These are phyloP conservation scores for apple (Malus domestica) DNA, from an alignment of 306 rosid genomes.

Conservation along the genomic window DNA sequence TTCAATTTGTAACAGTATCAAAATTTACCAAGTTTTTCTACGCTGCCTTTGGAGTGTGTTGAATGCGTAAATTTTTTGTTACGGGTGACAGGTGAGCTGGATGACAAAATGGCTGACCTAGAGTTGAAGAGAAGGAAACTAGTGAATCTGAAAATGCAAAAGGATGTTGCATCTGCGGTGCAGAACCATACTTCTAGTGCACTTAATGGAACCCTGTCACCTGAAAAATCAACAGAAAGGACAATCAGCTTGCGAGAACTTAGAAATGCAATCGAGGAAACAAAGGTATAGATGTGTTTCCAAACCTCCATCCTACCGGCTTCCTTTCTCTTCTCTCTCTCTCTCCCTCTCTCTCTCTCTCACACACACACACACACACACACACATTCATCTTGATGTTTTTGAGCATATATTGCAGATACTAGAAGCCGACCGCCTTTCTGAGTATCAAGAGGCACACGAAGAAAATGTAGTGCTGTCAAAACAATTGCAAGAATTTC, in stretches of 20 bases:
- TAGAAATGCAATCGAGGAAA: constrained; percentile 87
- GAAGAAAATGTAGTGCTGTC: constrained; percentile 60
- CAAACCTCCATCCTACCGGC: background rate
- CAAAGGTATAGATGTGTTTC: constrained; percentile 47
- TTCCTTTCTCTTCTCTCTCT: constrained; percentile 6
- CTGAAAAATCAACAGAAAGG: constrained; percentile 68
- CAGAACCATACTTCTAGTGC: constrained; percentile 40
- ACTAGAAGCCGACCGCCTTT: constrained; percentile 64
- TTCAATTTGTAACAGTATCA: background rate
- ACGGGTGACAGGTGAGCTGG: constrained; percentile 67
- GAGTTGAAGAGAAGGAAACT: constrained; percentile 90
- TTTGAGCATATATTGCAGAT: constrained; percentile 40
- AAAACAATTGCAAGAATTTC: constrained; percentile 71
- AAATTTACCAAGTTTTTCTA: constrained; percentile 4
- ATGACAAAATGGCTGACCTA: constrained; percentile 73
- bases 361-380: background rate
- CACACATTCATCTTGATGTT: background rate
- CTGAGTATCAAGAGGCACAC: constrained; percentile 71
- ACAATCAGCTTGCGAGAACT: constrained; percentile 62
- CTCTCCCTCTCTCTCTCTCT: constrained; percentile 5
- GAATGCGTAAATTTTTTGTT: constrained; percentile 22
- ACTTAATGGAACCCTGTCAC: constrained; percentile 72
- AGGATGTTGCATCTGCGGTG: constrained; percentile 51
- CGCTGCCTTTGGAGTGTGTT: constrained; percentile 9
- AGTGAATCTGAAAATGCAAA: constrained; percentile 81